These are phyloP conservation scores for Cydonia oblonga DNA, from an alignment of 331 rosid species.

Conservation along the genomic window DNA sequence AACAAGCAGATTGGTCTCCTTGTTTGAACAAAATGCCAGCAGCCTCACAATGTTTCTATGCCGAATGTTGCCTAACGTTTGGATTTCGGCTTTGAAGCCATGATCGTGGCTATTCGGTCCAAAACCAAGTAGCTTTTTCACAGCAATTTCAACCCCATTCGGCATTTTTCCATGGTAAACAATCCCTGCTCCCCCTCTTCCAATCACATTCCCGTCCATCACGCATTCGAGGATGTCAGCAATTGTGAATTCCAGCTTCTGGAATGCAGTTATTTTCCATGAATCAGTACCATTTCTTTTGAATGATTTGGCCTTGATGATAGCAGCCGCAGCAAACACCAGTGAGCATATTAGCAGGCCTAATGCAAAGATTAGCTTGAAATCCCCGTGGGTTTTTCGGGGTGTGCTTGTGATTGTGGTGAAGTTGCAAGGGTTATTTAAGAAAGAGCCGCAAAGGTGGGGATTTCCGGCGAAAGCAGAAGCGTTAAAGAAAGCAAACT, in stretches of 20 bases:
- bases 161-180: conserved; percentile 94
- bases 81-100: conserved; percentile 79
- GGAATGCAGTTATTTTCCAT: conserved; percentile 76
- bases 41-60: conserved; percentile 79
- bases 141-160: conserved; percentile 67
- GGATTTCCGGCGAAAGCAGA: conserved; percentile 73
- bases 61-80: conserved; percentile 76
- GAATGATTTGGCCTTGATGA: conserved; percentile 52
- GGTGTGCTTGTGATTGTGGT: conserved; percentile 24
- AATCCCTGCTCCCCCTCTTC: conserved; percentile 87
- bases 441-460: conserved; percentile 49
- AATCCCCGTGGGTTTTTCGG: conserved; percentile 20
- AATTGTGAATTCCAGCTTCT: conserved; percentile 60
- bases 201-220: conserved; percentile 76
- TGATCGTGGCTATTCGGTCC: conserved; percentile 63
- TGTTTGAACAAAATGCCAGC: conserved; percentile 74
- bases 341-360: conserved; percentile 62
- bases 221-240: conserved; percentile 68
- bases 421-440: conserved; percentile 66
- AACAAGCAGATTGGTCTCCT: conserved; percentile 58
- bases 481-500: conserved; percentile 56
- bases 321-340: conserved; percentile 56
- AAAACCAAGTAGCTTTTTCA: conserved; percentile 61
- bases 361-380: conserved; percentile 65
- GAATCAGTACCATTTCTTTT: conserved; percentile 33